A percentile compares a stretch with the other conserved stretches of the same genome.
phyloP scores from a whole-genome alignment of 2,329 filamentous ascomycete genomes.

The Epichloe glyceriae region DNA sequence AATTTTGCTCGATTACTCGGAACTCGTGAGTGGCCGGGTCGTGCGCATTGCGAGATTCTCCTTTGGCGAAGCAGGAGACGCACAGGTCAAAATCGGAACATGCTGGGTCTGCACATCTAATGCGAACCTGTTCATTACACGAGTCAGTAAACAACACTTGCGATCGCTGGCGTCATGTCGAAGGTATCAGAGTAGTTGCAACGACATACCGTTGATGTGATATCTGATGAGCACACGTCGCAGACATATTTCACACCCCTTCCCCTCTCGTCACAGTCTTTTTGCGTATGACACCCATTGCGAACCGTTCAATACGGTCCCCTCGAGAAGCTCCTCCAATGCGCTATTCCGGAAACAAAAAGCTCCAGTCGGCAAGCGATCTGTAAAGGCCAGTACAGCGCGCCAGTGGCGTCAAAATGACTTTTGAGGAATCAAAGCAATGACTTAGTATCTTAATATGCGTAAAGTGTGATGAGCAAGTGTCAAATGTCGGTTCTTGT shows the following conservation, averaged over 20 bases:
- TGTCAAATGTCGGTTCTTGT: conserved; percentile 4
- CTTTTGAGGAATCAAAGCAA: conserved; percentile 9
- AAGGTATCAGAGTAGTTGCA: conserved; percentile 1
- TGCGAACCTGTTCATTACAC: conserved; percentile 57
- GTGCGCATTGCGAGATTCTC: conserved; percentile 69
- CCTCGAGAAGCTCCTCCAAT: neutral
- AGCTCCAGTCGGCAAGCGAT: neutral
- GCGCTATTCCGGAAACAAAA: neutral
- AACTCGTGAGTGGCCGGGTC: conserved; percentile 77
- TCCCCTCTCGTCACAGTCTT: conserved; percentile 80
- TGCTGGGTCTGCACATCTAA: conserved; percentile 69
- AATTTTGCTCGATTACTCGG: conserved; percentile 95
- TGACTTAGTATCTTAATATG: conserved; percentile 7
- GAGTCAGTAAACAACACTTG: conserved; percentile 7
- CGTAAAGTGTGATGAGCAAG: conserved; percentile 19
- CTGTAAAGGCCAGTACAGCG: neutral
- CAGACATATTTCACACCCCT: conserved; percentile 93
- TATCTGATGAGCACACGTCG: conserved; percentile 91
- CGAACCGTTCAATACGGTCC: neutral
- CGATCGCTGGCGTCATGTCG: neutral
- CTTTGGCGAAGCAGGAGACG: conserved; percentile 83
- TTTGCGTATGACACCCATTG: conserved; percentile 91
- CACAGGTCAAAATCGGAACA: conserved; percentile 96
- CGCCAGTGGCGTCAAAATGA: conserved; percentile 2
- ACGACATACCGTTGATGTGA: conserved; percentile 77